Percentiles rank a stretch among this genome's conserved stretches.
These are phyloP conservation scores for Brachypodium distachyon DNA, from an alignment of 202 grass and related monocot species.

Conservation along the genomic window DNA sequence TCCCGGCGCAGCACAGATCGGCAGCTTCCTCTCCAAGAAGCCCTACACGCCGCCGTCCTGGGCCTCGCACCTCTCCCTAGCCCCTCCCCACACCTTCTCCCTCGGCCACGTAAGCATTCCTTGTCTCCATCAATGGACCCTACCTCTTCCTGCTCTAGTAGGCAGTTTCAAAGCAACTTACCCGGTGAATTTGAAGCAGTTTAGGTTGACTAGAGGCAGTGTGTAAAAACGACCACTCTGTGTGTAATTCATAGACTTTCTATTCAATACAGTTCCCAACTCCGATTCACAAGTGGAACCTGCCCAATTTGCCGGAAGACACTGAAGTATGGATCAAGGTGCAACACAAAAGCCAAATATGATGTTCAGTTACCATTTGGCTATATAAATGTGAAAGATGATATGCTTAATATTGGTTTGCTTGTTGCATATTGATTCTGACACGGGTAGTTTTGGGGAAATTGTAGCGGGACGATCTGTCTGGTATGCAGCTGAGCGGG, in stretches of 20 bases:
- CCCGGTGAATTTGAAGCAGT: not conserved
- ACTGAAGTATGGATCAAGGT: conserved; percentile 99
- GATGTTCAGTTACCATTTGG: not conserved
- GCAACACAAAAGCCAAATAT: not conserved
- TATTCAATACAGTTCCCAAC: conserved; percentile 53
- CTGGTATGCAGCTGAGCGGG: conserved; percentile 92
- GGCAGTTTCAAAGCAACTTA: not conserved
- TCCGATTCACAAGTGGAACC: conserved; percentile 95
- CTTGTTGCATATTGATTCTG: conserved; percentile 2
- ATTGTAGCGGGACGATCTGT: conserved; percentile 78
- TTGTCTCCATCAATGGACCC: not conserved
- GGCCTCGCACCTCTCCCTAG: conserved; percentile 66
- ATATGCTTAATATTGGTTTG: not conserved
- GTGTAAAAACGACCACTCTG: not conserved
- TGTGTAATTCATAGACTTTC: not conserved
- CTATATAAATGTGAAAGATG: not conserved
- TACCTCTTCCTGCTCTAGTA: not conserved
- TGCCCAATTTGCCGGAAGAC: conserved; percentile 73
- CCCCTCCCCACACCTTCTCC: conserved; percentile 57
- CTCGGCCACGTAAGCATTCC: conserved; percentile 57
- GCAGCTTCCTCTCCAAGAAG: conserved; percentile 67
- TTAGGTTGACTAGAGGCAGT: not conserved
- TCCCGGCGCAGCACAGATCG: conserved; percentile 26
- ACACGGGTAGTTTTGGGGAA: not conserved
- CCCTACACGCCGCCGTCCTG: conserved; percentile 72